phyloP scores from a whole-genome alignment of 805 yeast species.

The Cyberlindnera maclurae region DNA sequence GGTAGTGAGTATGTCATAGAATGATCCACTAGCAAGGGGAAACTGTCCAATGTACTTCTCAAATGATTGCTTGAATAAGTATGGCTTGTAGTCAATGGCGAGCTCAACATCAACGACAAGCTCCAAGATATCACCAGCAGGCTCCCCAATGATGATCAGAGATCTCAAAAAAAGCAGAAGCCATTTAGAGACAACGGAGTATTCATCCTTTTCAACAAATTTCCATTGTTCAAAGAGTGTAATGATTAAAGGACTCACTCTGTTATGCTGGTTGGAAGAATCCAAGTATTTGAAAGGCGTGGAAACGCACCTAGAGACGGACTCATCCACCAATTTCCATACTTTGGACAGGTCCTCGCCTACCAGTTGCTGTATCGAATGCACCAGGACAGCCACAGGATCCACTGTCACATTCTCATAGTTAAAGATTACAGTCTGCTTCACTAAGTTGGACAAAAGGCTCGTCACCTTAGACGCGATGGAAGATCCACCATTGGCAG shows the following conservation, averaged over 20 bases:
- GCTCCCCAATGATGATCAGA: constrained; percentile 54
- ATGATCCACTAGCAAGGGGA: constrained; percentile 18
- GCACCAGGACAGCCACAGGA: constrained; percentile 49
- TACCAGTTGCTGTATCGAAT: constrained; percentile 33
- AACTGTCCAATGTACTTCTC: constrained; percentile 11
- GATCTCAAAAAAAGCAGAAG: constrained; percentile 40
- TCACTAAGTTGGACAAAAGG: constrained; percentile 41
- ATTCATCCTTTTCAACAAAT: constrained; percentile 34
- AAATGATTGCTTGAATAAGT: constrained; percentile 12
- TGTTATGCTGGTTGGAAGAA: constrained; percentile 27
- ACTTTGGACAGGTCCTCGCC: constrained; percentile 26
- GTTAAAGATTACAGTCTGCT: constrained; percentile 50
- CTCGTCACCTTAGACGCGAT: constrained; percentile 34
- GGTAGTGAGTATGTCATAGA: constrained; percentile 29
- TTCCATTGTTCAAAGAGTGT: constrained; percentile 65
- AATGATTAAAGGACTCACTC: constrained; percentile 49
- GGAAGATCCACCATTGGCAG: constrained; percentile 27
- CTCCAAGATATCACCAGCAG: constrained; percentile 18
- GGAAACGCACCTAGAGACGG: constrained; percentile 59
- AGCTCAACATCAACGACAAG: constrained; percentile 11
- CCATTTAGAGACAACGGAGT: constrained; percentile 37
- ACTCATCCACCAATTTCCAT: constrained; percentile 68
- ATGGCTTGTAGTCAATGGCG: constrained; percentile 17
- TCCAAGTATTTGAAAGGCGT: constrained; percentile 87
- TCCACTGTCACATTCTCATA: constrained; percentile 36